Percentiles rank a stretch among this genome's conserved stretches.
Evolutionary conservation across 2,329 filamentous ascomycete species (phyloP).

Genomic region (Calonectria hawksworthii): DNA sequence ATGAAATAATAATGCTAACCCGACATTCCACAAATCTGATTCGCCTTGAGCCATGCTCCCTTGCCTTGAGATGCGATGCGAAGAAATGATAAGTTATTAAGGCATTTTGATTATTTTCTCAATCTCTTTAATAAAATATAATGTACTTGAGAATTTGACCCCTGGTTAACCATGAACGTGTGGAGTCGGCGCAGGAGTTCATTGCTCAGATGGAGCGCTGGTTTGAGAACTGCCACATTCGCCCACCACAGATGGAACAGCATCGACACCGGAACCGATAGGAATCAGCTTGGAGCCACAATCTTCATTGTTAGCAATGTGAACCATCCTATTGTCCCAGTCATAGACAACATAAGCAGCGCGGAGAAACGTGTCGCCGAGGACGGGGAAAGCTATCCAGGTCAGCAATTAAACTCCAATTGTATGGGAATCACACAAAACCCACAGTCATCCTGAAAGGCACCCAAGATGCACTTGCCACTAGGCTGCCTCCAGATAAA

Average conservation of each 20-base stretch:
- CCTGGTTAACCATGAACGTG: neutral
- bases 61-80: no score
- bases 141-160: no score
- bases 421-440: neutral
- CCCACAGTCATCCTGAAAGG: slow-evolving; percentile 55
- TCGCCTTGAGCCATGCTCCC: no score
- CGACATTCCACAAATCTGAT: no score
- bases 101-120: no score
- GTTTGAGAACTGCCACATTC: slow-evolving; percentile 44
- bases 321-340: slow-evolving; percentile 55
- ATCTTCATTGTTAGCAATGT: slow-evolving; percentile 54
- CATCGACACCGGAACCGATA: slow-evolving; percentile 56
- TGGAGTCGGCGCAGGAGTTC: slow-evolving; percentile 8
- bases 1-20: no score
- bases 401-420: neutral
- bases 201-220: slow-evolving; percentile 31
- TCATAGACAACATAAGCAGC: slow-evolving; percentile 61
- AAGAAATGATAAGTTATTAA: no score
- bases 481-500: slow-evolving; percentile 58
- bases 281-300: slow-evolving; percentile 55
- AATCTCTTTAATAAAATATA: no score
- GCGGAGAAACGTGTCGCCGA: slow-evolving; percentile 61
- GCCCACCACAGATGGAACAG: slow-evolving; percentile 50
- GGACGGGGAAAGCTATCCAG: slow-evolving; percentile 50
- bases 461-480: slow-evolving; percentile 59